Evolutionary conservation across 371 early-diverging fungal genomes (phyloP), one percentile per base, ranked within the genome.

Genomic region (Choanephora cucurbitarum): DNA sequence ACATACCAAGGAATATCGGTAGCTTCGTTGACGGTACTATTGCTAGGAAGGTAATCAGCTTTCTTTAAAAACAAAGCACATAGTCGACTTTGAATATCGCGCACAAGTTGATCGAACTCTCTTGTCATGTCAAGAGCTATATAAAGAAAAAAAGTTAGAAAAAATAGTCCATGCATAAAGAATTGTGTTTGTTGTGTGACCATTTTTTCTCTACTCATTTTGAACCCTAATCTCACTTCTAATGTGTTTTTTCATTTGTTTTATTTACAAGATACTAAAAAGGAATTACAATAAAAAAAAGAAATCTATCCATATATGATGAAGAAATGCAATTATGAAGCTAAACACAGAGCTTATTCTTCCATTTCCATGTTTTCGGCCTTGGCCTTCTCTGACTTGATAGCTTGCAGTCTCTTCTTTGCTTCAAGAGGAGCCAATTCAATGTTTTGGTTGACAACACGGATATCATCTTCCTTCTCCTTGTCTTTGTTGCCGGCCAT

Each of bases 401-500:
- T 82, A 49, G 75, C 75, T 72, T 86, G 81, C 50, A 69, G 49
- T 65, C 79, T 76, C 65, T 81, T 81, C 62, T 73, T 78, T 60
- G 81, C 78, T 42, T 86, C 83, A n/a, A 83, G 76, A 47, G 81
- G 82, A 47, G 90, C 84, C 62, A 96, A 79, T 60, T 95, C 92
- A 69, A 95, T 89, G 67, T 91, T 89, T 69, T 84, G 88, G 66
- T 92, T 85, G 54, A 96, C 82, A 44, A 89, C 80, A 51, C 80
- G 77, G 62, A 92, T 73, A 67, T 90, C 86, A 58, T 90, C 84
- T 50, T 75, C 79, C 69, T 78, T 84, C 57, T 92, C 93, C 53
- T 75, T 80, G 51, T 91, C 86, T 70, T 85, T 83, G 69, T 91
- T 91, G 53, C 88, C 91, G 44, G 84, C 71, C 91, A 92, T 92